Conservation (phyloP, 176 grass and related monocot species). For the Puccinellia tenuiflora region DNA sequence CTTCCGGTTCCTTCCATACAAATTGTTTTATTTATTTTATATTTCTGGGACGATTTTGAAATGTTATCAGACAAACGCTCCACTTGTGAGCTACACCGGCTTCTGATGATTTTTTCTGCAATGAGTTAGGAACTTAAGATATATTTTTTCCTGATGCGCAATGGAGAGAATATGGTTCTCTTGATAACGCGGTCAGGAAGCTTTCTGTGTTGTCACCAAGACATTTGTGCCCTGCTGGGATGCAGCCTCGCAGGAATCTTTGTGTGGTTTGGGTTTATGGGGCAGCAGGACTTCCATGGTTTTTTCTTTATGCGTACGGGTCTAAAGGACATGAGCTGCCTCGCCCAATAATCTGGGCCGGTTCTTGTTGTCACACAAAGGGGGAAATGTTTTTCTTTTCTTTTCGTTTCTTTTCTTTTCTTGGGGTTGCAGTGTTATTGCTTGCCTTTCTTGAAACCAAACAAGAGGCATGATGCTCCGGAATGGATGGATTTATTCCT, state of each 20-base stretch:
- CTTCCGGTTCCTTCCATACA: background rate
- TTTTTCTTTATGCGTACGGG: background rate
- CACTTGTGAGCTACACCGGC: background rate
- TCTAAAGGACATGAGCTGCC: conserved; percentile 4
- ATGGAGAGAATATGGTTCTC: background rate
- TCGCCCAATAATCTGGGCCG: background rate
- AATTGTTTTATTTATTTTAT: background rate
- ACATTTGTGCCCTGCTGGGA: background rate
- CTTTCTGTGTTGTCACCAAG: background rate
- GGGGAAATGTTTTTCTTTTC: background rate
- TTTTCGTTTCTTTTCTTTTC: background rate
- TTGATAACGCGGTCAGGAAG: background rate
- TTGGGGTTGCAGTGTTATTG: background rate
- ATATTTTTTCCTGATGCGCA: background rate
- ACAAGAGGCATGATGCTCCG: background rate
- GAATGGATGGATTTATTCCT: background rate
- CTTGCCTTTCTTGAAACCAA: conserved; percentile 14
- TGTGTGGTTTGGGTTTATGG: background rate
- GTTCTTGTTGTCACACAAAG: conserved; percentile 32
- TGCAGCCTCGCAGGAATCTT: background rate
- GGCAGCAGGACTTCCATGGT: background rate
- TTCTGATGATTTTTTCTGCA: background rate
- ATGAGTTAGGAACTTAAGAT: background rate
- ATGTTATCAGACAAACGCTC: background rate
- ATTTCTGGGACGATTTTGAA: background rate